These are phyloP conservation scores for Elongisporangium prolatum DNA, from an alignment of 352 stramenopile genomes.

Conservation along the genomic window DNA sequence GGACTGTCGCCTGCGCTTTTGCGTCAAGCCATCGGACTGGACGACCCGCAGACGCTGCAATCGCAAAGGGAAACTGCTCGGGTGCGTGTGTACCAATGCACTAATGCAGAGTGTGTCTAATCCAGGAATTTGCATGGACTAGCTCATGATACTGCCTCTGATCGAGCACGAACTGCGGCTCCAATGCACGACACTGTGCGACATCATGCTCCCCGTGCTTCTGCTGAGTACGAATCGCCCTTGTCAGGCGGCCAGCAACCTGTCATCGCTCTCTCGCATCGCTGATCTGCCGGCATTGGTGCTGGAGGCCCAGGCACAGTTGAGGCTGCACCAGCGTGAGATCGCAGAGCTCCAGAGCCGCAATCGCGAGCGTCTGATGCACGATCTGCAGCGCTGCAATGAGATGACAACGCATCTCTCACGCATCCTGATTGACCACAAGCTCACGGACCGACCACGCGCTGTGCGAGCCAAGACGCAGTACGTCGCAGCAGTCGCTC, in stretches of 20 bases:
- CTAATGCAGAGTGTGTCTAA: not conserved
- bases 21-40: constrained; percentile 12
- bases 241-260: not conserved
- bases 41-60: constrained; percentile 9
- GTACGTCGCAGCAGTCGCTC: constrained; percentile 23
- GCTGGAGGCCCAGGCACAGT: constrained; percentile 23
- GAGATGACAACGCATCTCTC: constrained; percentile 15
- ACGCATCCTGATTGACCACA: constrained; percentile 22
- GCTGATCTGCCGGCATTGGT: constrained; percentile 29
- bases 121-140: not conserved
- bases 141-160: constrained; percentile 22
- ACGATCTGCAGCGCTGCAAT: constrained; percentile 19
- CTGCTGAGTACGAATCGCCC: constrained; percentile 4
- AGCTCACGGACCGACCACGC: constrained; percentile 24
- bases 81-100: constrained; percentile 7
- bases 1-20: constrained; percentile 19
- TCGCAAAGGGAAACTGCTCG: constrained; percentile 17
- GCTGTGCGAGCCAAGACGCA: constrained; percentile 23
- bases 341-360: constrained; percentile 4
- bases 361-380: constrained; percentile 9
- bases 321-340: constrained; percentile 9
- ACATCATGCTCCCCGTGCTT: constrained; percentile 25
- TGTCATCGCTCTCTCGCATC: constrained; percentile 11
- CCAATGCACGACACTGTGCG: constrained; percentile 26
- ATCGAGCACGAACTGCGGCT: constrained; percentile 24